Base-by-base conservation (phyloP, 2,329 filamentous ascomycete genomes). In the Drechslerella coelobrocha region DNA sequence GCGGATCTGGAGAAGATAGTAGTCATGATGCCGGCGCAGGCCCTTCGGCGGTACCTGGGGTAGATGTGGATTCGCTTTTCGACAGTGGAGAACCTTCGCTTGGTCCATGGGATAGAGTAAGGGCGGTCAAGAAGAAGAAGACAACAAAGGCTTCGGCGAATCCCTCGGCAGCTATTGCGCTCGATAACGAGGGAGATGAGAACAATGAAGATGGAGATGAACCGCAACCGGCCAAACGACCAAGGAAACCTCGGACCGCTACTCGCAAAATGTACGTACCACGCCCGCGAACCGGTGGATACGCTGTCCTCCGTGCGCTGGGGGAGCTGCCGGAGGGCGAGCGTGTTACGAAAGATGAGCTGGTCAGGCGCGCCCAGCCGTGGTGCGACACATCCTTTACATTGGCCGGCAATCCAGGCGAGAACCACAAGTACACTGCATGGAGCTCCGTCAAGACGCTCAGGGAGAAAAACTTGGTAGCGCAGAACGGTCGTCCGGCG, bases 391-490 rank as follows among this genome's bases (percentile, higher is more conserved):
- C 87, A 1, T 92, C 89, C 0, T 92, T 91, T 75, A 88, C 84
- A 0, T 85, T 84, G 0, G 87, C 89, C 0, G 82, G 81, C 41
- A 88, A 90, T 59, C 81, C 88, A 0, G 87, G 83, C 9, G 89
- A 87, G 62, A 89, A 85, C 75, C 90, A 90, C 75, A 56, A 52
- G 12, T 75, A 74, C 43, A 93, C 90, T 0, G 90, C 90, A 0
- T 94, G 90, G 90, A 89, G 85, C 75, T 91, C 89, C 1, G 92
- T 93, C 84, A 90, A 90, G 76, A 91, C 88, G 0, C 79, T 94
- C 29, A 74, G 87, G 3, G 82, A 86, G 59, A 91, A 92, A 76
- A 89, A 91, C 63, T 80, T 92, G 2, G 88, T 92, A 0, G 87
- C 86, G 62, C 87, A 89, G 74, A 86, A 85, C 57, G 88, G 89